Evolutionary conservation across 176 grass and related monocot genomes (phyloP).

Genomic region (Chrysopogon serrulatus): DNA sequence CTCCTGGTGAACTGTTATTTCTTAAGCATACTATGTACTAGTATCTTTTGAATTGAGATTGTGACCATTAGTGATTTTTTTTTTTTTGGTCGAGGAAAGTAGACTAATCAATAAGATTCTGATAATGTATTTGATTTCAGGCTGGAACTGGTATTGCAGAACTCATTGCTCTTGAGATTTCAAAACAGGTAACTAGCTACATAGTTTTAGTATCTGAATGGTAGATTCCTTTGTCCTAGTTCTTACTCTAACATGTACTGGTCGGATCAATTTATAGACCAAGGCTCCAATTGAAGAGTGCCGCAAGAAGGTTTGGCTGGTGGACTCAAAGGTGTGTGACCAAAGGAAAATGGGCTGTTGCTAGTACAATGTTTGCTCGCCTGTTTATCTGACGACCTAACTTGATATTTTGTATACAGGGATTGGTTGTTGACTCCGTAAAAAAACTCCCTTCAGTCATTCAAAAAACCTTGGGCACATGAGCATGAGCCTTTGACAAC

Average conservation of each 20-base stretch:
- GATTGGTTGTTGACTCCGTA: conserved; percentile 79
- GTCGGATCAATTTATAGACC: conserved; percentile 49
- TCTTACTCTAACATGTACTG: conserved; percentile 14
- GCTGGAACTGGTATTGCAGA: conserved; percentile 96
- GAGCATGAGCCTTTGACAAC: conserved; percentile 73
- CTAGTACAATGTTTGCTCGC: not conserved
- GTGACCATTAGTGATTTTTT: not conserved
- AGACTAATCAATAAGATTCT: not conserved
- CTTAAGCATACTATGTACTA: conserved; percentile 4
- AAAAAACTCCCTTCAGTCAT: conserved; percentile 74
- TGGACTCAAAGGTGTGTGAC: conserved; percentile 77
- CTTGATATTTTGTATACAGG: conserved; percentile 45
- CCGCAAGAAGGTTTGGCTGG: conserved; percentile 88
- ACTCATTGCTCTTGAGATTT: conserved; percentile 96
- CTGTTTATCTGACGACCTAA: conserved; percentile 8
- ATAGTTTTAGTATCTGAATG: not conserved
- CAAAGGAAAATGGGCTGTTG: not conserved
- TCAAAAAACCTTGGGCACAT: conserved; percentile 98
- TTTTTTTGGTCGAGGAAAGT: not conserved
- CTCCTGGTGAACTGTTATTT: not conserved
- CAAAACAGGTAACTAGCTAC: conserved; percentile 67
- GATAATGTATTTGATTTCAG: conserved; percentile 42
- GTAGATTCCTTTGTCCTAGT: not conserved
- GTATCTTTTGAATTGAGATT: conserved; percentile 7
- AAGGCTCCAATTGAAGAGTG: conserved; percentile 82